Base-by-base conservation (phyloP, 495 filamentous ascomycete species). In the Venustampulla echinocandica region DNA sequence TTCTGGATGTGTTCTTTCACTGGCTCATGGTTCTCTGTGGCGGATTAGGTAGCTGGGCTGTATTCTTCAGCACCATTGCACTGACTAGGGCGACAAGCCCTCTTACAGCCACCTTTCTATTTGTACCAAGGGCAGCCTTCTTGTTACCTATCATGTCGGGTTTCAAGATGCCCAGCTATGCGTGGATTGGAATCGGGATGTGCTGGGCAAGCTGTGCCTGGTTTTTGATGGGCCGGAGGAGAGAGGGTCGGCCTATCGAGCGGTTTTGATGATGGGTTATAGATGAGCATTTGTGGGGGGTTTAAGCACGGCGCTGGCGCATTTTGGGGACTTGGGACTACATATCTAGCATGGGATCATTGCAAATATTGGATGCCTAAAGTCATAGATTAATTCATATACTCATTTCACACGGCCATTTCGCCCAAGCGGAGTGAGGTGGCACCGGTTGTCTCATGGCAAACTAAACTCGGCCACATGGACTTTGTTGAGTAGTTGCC, bases 121-220 rank as follows among this genome's bases (percentile, higher is more conserved):
- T 55, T 33, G 50, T 69, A 20, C 66, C 67, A 13, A 43, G 63
- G 25, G 54, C 53, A 15, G 64, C 63, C 9, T 64, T 69, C 27
- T 59, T 68, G 40, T 49, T 69, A 14, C 56, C 61, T 14, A 56
- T 69, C 21, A 60, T 69, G 53, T 59, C 58, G 22, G 42, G 51
- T 5, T 59, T 59, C 28, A 64, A 58, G 40, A 55, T 69, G 59
- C 62, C 64, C 6, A 57, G 56, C 11, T 64, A 59, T 54, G 56
- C 56, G 10, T 68, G 65, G 65, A 62, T 73, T 22, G 72, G 70
- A 1, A 64, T 74, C 22, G 52, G 59, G 21, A 61, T 72, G 50
- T 71, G 68, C 41, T 71, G 70, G 69, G 55, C 63, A 10, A 62
- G 60, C 42, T 65, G 62, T 55, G 52, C 61, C 39, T 76, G 69